These are phyloP conservation scores for Penicillium sp. DNA, from an alignment of 2,329 filamentous ascomycete genomes.

Conservation along the genomic window DNA sequence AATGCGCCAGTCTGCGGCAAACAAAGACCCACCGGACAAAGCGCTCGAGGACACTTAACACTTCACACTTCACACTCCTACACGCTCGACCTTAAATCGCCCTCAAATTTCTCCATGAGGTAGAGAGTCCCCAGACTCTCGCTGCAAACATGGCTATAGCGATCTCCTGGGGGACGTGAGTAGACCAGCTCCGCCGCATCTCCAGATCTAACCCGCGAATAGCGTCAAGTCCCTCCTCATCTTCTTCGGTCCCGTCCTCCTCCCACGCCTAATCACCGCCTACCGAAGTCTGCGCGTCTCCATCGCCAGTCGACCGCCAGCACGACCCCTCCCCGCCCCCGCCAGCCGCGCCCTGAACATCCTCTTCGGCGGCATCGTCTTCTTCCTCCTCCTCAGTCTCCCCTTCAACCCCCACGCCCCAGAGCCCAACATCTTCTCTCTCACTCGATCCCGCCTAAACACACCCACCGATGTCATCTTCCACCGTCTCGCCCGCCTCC, in stretches of 20 bases:
- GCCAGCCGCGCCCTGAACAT: constrained; percentile 48
- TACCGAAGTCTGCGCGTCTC: constrained; percentile 39
- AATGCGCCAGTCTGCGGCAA: no score
- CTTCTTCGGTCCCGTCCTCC: constrained; percentile 45
- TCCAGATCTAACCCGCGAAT: constrained; percentile 11
- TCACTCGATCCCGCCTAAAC: constrained; percentile 78
- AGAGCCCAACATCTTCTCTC: constrained; percentile 69
- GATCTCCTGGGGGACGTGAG: constrained; percentile 37
- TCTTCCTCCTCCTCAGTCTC: constrained; percentile 64
- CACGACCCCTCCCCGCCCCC: constrained; percentile 37
- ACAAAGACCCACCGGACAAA: neutral
- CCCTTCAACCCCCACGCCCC: constrained; percentile 63
- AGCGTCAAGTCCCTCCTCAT: constrained; percentile 47
- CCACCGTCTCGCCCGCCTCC: constrained; percentile 62
- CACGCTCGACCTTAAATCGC: neutral
- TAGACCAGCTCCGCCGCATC: constrained; percentile 5
- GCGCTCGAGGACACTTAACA: neutral
- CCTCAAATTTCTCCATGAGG: neutral
- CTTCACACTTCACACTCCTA: neutral
- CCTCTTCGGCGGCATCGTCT: constrained; percentile 55
- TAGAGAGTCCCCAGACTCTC: neutral
- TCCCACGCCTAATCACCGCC: constrained; percentile 42
- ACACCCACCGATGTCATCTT: constrained; percentile 86
- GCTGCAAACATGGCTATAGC: constrained; percentile 29
- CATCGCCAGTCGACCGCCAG: constrained; percentile 38